These are phyloP conservation scores for Plasmodium sp. DNA, from an alignment of 169 alveolate genomes.

Conservation along the genomic window DNA sequence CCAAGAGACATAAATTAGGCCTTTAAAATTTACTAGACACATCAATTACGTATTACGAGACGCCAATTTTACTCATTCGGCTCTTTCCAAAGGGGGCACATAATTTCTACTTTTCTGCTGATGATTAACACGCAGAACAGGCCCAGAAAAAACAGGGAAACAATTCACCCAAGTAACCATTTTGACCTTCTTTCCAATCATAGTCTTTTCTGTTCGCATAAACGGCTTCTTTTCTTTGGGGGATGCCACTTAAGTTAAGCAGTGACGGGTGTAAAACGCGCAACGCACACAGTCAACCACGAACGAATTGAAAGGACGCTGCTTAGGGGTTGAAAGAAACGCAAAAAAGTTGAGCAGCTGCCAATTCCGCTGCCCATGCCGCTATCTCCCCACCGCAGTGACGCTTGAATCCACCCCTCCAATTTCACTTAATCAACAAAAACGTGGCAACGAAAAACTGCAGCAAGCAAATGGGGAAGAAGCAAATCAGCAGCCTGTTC, in stretches of 20 bases:
- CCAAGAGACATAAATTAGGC: background rate
- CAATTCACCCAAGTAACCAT: background rate
- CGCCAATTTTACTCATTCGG: background rate
- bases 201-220: background rate
- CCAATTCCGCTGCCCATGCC: background rate
- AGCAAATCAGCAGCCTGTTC: slow-evolving; percentile 39
- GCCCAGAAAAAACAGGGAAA: background rate
- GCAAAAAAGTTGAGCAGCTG: background rate
- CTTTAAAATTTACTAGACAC: background rate
- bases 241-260: background rate
- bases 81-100: background rate
- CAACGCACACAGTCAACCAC: background rate
- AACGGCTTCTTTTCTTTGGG: background rate
- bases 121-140: background rate
- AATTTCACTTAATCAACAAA: slow-evolving; percentile 40
- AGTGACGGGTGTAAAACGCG: background rate
- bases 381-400: background rate
- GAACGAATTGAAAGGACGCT: background rate
- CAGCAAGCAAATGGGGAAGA: slow-evolving; percentile 67
- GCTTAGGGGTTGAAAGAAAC: background rate
- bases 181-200: background rate
- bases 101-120: background rate
- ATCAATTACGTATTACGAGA: background rate
- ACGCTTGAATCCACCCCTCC: background rate
- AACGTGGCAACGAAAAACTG: slow-evolving; percentile 42